Conservation (phyloP, 257 asterid genomes). For the Nicotiana noctiflora region DNA sequence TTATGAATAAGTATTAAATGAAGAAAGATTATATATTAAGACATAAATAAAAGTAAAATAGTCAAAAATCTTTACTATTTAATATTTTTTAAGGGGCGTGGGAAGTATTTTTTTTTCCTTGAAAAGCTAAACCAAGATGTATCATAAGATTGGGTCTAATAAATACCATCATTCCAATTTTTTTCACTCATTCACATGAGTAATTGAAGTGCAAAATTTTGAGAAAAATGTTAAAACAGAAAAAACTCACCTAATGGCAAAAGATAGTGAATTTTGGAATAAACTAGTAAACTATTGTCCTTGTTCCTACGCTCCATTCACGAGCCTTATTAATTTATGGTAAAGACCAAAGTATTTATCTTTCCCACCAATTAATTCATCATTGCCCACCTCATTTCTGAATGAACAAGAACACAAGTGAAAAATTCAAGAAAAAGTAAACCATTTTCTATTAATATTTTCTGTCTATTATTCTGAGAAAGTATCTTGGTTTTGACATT, state of each 20-base stretch:
- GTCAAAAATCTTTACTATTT: too few species aligned
- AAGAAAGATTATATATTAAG: too few species aligned
- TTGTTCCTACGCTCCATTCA: neutral
- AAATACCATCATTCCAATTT: neutral
- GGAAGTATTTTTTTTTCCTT: neutral
- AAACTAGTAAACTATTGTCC: neutral
- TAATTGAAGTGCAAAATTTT: neutral
- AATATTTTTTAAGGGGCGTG: too few species aligned
- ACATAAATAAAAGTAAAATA: too few species aligned
- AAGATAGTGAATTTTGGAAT: neutral
- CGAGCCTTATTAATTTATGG: neutral
- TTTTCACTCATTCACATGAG: neutral
- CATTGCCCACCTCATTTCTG: neutral
- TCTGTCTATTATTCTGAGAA: slow-evolving; percentile 13
- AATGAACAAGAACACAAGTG: neutral
- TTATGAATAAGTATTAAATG: too few species aligned
- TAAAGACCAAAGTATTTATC: neutral
- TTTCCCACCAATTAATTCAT: neutral
- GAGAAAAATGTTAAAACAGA: neutral
- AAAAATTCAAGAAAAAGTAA: slow-evolving; percentile 5
- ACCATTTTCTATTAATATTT: neutral
- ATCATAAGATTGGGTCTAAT: neutral
- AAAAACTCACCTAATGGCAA: neutral
- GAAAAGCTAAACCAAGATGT: neutral
- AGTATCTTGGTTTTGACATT: slow-evolving; percentile 23